Conservation (phyloP, 371 early-diverging fungal species). For the Saksenaea vasiformis region DNA sequence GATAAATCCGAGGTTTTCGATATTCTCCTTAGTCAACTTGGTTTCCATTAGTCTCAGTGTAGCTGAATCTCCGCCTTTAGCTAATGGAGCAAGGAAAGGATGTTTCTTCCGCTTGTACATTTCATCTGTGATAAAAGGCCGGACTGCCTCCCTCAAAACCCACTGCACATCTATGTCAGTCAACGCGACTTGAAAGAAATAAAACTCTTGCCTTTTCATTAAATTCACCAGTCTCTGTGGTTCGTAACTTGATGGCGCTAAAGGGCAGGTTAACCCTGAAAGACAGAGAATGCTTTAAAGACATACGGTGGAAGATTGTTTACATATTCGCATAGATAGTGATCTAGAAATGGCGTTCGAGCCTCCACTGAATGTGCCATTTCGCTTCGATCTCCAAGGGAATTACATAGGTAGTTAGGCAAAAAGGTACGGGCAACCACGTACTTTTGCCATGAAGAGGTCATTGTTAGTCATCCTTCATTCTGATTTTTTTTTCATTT, state of each 20-base stretch:
- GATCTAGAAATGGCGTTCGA: conserved; percentile 27
- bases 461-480: no score
- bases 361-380: conserved; percentile 33
- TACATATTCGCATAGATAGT: conserved; percentile 24
- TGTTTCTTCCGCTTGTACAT: conserved; percentile 25
- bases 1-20: conserved; percentile 20
- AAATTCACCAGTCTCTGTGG: conserved; percentile 12
- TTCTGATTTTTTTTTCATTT: no score
- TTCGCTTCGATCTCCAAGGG: conserved; percentile 26
- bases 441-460: conserved; percentile 10
- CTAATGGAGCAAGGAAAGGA: conserved; percentile 20
- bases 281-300: background rate
- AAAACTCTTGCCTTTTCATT: conserved; percentile 16
- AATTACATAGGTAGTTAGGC: conserved; percentile 19
- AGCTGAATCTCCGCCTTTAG: conserved; percentile 4
- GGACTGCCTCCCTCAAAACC: conserved; percentile 25
- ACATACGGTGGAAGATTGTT: conserved; percentile 23
- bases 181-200: no score
- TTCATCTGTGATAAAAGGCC: conserved; percentile 26
- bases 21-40: conserved; percentile 12
- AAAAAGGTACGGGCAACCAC: conserved; percentile 20
- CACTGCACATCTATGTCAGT: background rate
- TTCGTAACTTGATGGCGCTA: conserved; percentile 20
- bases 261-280: background rate
- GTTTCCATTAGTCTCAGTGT: conserved; percentile 6